These are phyloP conservation scores for Leishmania martiniquensis DNA, from an alignment of 208 protist species.

Conservation along the genomic window DNA sequence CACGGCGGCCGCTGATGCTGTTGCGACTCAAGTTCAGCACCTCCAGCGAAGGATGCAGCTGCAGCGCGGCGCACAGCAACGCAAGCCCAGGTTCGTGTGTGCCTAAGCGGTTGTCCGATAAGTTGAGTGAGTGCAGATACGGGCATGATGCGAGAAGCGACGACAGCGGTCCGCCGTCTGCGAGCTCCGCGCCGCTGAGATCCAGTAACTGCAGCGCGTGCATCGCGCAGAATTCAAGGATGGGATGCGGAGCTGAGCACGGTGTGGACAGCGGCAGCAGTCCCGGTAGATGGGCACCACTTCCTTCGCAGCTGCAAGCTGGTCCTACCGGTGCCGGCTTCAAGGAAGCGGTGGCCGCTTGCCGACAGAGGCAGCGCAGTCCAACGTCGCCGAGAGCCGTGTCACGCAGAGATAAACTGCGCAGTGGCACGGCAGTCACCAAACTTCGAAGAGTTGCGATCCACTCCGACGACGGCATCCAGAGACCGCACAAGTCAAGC, in stretches of 20 bases:
- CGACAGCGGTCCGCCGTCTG: constrained; percentile 40
- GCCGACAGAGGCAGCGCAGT: constrained; percentile 10
- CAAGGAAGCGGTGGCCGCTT: background rate
- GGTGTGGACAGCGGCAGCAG: background rate
- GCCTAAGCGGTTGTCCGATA: constrained; percentile 60
- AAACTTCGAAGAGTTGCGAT: constrained; percentile 19
- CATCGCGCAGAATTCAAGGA: background rate
- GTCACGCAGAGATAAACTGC: constrained; percentile 11
- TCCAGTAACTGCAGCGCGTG: constrained; percentile 18
- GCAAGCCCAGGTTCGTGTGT: constrained; percentile 24
- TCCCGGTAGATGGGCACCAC: background rate
- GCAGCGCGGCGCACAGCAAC: constrained; percentile 36
- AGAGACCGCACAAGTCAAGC: constrained; percentile 13
- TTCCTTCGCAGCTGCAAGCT: background rate
- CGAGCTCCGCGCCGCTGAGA: constrained; percentile 33
- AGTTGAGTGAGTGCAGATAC: constrained; percentile 34
- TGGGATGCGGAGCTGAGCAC: background rate
- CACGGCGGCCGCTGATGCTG: constrained; percentile 38
- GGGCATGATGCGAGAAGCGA: constrained; percentile 31
- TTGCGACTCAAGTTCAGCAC: constrained; percentile 45
- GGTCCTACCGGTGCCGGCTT: background rate
- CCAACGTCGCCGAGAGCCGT: constrained; percentile 24
- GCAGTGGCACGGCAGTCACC: constrained; percentile 11
- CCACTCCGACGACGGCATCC: constrained; percentile 28
- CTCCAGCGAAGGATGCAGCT: constrained; percentile 37